Conservation (phyloP, 352 stramenopile genomes). For the Blastocystis sp. region DNA sequence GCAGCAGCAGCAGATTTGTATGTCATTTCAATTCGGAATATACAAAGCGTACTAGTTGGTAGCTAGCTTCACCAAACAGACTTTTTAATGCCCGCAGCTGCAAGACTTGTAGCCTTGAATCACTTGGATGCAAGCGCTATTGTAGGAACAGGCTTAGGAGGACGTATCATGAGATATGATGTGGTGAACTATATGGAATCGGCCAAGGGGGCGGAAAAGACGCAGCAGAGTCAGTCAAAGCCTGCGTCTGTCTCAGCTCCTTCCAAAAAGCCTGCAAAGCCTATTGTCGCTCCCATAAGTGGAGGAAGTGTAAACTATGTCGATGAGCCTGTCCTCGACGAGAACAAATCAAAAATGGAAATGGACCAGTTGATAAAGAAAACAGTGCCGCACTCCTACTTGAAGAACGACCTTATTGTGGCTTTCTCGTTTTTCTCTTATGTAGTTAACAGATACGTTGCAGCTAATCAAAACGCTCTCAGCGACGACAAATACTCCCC, state of each 20-base stretch:
- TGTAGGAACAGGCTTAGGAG: neutral
- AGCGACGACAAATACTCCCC: neutral
- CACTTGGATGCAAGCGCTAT: neutral
- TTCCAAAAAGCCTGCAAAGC: neutral
- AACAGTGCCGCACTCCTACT: neutral
- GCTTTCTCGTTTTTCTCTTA: neutral
- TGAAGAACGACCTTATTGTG: neutral
- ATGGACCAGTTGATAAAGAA: constrained; percentile 31
- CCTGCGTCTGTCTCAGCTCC: neutral
- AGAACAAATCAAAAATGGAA: neutral
- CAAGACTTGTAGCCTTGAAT: constrained; percentile 11
- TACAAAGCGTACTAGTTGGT: neutral
- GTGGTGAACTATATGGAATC: neutral
- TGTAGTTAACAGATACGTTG: neutral
- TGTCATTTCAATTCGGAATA: constrained; percentile 12
- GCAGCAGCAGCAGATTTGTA: neutral
- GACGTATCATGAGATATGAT: constrained; percentile 23
- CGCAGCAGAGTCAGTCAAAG: neutral
- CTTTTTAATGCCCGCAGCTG: constrained; percentile 22
- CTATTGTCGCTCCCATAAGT: no score
- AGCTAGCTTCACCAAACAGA: neutral
- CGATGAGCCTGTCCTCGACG: neutral
- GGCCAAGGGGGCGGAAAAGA: neutral
- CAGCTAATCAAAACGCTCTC: neutral
- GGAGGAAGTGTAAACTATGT: neutral